Evolutionary conservation across 768 basidiomycete genomes (phyloP).

Genomic region (Thelephora ganbajun): DNA sequence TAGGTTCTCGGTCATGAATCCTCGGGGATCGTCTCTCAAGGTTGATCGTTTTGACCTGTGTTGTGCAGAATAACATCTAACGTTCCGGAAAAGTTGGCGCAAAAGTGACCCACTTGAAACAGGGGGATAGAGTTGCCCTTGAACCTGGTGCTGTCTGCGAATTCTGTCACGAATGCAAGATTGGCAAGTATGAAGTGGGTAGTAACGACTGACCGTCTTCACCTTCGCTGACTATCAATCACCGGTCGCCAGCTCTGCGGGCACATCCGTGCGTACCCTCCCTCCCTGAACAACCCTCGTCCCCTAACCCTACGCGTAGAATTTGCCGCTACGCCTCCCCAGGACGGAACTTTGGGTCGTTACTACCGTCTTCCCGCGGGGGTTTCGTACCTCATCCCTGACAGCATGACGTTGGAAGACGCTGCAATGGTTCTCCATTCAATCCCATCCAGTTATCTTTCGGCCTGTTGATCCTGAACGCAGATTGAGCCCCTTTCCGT

Average conservation of each 20-base stretch:
- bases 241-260: not conserved
- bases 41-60: constrained; percentile 16
- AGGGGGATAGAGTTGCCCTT: constrained; percentile 74
- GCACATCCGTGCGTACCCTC: not conserved
- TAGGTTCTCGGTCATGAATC: constrained; percentile 88
- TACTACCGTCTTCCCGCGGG: constrained; percentile 77
- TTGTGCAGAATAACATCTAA: not conserved
- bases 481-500: constrained; percentile 88
- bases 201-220: not conserved
- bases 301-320: constrained; percentile 69
- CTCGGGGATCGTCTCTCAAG: constrained; percentile 54
- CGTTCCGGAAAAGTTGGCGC: constrained; percentile 37
- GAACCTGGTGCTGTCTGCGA: constrained; percentile 82
- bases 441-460: not conserved
- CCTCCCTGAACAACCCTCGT: not conserved
- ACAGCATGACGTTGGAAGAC: constrained; percentile 76
- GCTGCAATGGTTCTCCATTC: constrained; percentile 59
- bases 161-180: constrained; percentile 63
- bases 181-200: constrained; percentile 61
- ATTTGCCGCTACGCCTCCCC: constrained; percentile 84
- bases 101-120: constrained; percentile 54
- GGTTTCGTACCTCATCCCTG: constrained; percentile 63
- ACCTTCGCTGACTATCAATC: not conserved
- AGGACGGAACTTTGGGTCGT: constrained; percentile 70
- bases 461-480: not conserved